A percentile compares a stretch with the other conserved stretches of the same genome.
Evolutionary conservation across 257 asterid genomes (phyloP).

Genomic region (Nicotiana tomentosiformis): DNA sequence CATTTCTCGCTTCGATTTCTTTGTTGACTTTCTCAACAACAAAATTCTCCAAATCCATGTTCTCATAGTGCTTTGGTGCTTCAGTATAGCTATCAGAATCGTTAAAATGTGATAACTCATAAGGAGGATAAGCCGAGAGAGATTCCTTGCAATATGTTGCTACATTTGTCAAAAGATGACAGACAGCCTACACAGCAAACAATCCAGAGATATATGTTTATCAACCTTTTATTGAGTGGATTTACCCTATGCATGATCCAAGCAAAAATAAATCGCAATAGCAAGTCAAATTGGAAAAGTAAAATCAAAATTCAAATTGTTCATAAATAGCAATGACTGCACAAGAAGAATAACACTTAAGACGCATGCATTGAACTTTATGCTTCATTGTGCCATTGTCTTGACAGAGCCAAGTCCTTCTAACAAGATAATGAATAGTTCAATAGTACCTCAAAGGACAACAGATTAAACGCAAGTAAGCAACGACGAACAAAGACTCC

Average conservation of each 20-base stretch:
- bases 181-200: conserved; percentile 58
- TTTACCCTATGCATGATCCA: background rate
- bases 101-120: conserved; percentile 54
- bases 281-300: background rate
- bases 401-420: background rate
- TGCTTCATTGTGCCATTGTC: background rate
- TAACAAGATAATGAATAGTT: background rate
- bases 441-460: conserved; percentile 74
- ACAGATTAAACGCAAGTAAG: conserved; percentile 70
- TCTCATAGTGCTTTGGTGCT: conserved; percentile 51
- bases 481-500: conserved; percentile 86
- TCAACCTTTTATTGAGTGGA: background rate
- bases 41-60: conserved; percentile 66
- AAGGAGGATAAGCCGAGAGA: conserved; percentile 48
- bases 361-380: background rate
- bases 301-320: background rate
- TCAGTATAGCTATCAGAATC: conserved; percentile 41
- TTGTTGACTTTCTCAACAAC: conserved; percentile 49
- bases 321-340: background rate
- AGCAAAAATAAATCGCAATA: background rate
- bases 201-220: background rate
- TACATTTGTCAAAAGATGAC: conserved; percentile 75
- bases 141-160: conserved; percentile 66
- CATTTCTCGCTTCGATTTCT: conserved; percentile 48
- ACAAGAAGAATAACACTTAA: background rate